Evolutionary conservation across 495 filamentous ascomycete genomes (phyloP).

Genomic region (Jackrogersella multiformis): DNA sequence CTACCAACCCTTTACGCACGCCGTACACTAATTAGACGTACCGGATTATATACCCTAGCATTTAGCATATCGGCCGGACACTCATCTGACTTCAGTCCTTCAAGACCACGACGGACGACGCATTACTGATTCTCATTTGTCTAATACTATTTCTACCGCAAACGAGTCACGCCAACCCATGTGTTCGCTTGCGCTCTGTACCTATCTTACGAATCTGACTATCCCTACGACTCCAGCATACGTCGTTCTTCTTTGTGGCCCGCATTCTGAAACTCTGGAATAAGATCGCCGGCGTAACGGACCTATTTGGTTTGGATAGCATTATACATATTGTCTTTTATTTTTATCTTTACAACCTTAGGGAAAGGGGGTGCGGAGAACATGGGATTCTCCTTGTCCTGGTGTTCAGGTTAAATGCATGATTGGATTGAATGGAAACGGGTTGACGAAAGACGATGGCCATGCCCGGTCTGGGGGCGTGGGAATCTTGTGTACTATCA

Average conservation of each 20-base stretch:
- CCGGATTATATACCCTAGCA: constrained; percentile 40
- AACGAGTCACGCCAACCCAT: not conserved
- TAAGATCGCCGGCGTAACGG: constrained; percentile 42
- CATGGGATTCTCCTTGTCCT: constrained; percentile 34
- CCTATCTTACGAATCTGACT: constrained; percentile 31
- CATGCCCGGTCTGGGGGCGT: constrained; percentile 17
- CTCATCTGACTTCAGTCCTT: not conserved
- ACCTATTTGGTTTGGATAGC: constrained; percentile 35
- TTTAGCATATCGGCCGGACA: constrained; percentile 29
- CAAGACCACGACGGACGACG: constrained; percentile 25
- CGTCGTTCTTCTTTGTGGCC: constrained; percentile 42
- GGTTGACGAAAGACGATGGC: constrained; percentile 36
- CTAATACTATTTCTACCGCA: constrained; percentile 28
- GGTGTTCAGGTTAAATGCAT: constrained; percentile 48
- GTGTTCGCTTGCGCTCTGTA: constrained; percentile 25
- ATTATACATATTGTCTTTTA: constrained; percentile 39
- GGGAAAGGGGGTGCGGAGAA: constrained; percentile 25
- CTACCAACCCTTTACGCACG: constrained; percentile 10
- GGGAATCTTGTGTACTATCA: constrained; percentile 28
- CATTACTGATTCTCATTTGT: constrained; percentile 41
- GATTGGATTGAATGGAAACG: constrained; percentile 33
- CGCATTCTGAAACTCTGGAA: constrained; percentile 25
- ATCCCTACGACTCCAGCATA: constrained; percentile 11
- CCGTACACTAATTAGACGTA: constrained; percentile 33
- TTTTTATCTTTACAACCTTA: not conserved